Percentiles rank a stretch among this genome's conserved stretches.
Conservation (phyloP, 164 flowering plant genomes). For the Vitis riparia region DNA sequence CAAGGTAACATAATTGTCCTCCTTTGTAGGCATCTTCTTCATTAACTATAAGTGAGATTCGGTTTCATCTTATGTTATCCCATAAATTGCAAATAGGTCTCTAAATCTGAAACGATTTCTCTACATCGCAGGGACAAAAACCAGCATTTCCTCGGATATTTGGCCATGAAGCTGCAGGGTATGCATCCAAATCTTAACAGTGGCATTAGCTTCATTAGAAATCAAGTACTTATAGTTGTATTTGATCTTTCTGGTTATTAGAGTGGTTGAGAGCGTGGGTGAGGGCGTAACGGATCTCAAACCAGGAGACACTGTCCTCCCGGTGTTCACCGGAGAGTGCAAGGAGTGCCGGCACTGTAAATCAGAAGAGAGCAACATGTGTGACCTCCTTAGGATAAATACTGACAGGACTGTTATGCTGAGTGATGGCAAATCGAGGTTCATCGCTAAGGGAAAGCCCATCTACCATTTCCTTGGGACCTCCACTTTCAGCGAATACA, state of each 20-base stretch:
- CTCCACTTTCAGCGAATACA: slow-evolving; percentile 50
- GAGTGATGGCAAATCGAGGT: slow-evolving; percentile 35
- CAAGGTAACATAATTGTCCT: slow-evolving; percentile 24
- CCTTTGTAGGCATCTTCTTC: not conserved
- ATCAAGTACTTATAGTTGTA: not conserved
- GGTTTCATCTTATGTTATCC: too few species aligned
- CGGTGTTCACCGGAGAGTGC: slow-evolving; percentile 50
- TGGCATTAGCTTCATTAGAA: not conserved
- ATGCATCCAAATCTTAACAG: not conserved
- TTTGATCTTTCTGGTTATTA: slow-evolving; percentile 8
- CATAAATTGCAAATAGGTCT: too few species aligned
- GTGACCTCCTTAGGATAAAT: slow-evolving; percentile 46
- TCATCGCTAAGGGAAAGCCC: slow-evolving; percentile 33
- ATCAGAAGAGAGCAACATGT: slow-evolving; percentile 50
- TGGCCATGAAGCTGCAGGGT: slow-evolving; percentile 50
- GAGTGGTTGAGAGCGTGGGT: slow-evolving; percentile 46
- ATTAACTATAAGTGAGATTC: too few species aligned
- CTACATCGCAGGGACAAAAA: slow-evolving; percentile 28
- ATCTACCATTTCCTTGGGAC: slow-evolving; percentile 44
- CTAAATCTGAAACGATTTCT: not conserved
- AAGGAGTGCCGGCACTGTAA: slow-evolving; percentile 36
- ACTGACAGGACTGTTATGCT: slow-evolving; percentile 43
- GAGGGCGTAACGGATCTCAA: slow-evolving; percentile 41
- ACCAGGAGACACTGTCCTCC: slow-evolving; percentile 45
- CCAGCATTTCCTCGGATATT: slow-evolving; percentile 42